phyloP scores from a whole-genome alignment of 2,329 filamentous ascomycete species.

The Botrytis elliptica region DNA sequence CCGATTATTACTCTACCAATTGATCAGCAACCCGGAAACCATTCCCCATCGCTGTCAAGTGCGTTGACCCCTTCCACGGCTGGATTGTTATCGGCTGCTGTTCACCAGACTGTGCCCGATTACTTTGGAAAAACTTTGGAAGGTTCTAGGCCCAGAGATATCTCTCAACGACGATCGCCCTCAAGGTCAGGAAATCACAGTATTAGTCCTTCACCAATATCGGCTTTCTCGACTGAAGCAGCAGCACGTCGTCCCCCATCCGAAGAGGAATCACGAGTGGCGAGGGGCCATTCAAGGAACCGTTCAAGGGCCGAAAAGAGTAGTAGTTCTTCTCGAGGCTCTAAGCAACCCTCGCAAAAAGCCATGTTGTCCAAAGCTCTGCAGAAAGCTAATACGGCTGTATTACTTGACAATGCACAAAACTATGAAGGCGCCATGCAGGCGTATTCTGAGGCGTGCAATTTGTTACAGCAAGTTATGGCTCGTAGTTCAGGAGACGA shows the following conservation, averaged over 20 bases:
- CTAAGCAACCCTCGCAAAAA: constrained; percentile 72
- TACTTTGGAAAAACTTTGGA: constrained; percentile 38
- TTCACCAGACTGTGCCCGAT: constrained; percentile 35
- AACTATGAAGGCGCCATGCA: constrained; percentile 90
- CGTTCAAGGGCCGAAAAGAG: constrained; percentile 49
- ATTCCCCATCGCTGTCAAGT: constrained; percentile 33
- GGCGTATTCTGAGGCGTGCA: constrained; percentile 88
- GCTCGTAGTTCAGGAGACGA: constrained; percentile 79
- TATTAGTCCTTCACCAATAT: constrained; percentile 28
- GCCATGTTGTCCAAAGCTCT: constrained; percentile 94
- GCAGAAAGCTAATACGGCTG: constrained; percentile 93
- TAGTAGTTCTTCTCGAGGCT: constrained; percentile 41
- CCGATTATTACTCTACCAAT: constrained; percentile 38
- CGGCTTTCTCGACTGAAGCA: constrained; percentile 22
- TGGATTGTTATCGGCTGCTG: constrained; percentile 38
- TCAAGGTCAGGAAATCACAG: constrained; percentile 29
- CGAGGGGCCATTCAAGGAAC: constrained; percentile 45
- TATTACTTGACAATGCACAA: constrained; percentile 91
- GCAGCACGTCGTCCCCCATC: constrained; percentile 18
- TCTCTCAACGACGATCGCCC: constrained; percentile 29
- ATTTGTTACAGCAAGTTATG: constrained; percentile 84
- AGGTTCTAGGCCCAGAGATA: constrained; percentile 31
- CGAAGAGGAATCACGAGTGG: constrained; percentile 24
- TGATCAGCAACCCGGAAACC: constrained; percentile 24
- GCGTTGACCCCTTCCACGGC: constrained; percentile 38